Evolutionary conservation across 768 basidiomycete genomes (phyloP).

Genomic region (Suillus alpinus): DNA sequence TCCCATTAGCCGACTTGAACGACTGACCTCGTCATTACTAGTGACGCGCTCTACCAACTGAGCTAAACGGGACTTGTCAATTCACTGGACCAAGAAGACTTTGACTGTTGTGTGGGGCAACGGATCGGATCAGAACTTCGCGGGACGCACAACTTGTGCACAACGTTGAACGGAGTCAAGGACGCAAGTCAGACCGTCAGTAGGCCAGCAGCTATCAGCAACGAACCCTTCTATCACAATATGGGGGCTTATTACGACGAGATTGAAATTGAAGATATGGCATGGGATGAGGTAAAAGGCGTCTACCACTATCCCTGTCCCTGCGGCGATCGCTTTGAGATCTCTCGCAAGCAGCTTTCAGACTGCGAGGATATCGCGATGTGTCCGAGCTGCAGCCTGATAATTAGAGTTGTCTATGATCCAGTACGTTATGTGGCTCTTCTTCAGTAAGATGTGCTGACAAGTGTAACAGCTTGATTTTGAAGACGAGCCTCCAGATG

Average conservation of each 20-base stretch:
- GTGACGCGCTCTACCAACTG: conserved; percentile 43
- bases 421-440: conserved; percentile 58
- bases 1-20: conserved; percentile 42
- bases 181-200: neutral
- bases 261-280: conserved; percentile 96
- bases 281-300: conserved; percentile 75
- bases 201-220: neutral
- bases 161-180: neutral
- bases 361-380: conserved; percentile 92
- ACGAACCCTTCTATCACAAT: neutral
- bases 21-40: conserved; percentile 46
- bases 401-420: conserved; percentile 92
- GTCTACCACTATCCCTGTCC: conserved; percentile 98
- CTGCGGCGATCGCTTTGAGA: conserved; percentile 97
- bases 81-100: neutral
- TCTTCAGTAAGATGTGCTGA: neutral
- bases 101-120: neutral
- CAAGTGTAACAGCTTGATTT: conserved; percentile 63
- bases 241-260: conserved; percentile 96
- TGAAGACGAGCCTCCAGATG: conserved; percentile 71
- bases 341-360: conserved; percentile 77
- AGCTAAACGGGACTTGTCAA: neutral
- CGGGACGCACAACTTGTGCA: no score
- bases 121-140: neutral
- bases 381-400: conserved; percentile 93